Conservation (phyloP, 495 filamentous ascomycete genomes). For the Aspergillus saccharolyticus region DNA sequence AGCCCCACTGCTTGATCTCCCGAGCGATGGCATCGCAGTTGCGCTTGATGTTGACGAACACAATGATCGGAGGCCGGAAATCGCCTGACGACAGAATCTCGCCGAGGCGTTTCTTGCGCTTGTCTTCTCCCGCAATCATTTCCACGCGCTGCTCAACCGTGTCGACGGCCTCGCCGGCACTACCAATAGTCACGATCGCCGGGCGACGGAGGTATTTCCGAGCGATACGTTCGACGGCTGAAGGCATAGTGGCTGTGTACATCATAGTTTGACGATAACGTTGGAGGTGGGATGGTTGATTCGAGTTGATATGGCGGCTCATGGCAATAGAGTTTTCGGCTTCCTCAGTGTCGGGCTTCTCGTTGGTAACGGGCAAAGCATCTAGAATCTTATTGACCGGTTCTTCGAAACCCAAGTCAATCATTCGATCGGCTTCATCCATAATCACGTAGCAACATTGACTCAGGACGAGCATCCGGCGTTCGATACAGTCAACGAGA, state of each 20-base stretch:
- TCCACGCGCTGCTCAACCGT: conserved; percentile 98
- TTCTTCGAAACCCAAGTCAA: conserved; percentile 97
- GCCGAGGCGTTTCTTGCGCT: conserved; percentile 90
- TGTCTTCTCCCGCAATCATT: conserved; percentile 87
- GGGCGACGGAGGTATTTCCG: conserved; percentile 92
- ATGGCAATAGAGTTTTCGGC: conserved; percentile 83
- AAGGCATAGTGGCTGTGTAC: conserved; percentile 99
- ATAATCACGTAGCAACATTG: conserved; percentile 98
- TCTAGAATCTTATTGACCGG: conserved; percentile 97
- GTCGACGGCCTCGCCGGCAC: conserved; percentile 95
- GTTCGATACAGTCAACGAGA: conserved; percentile 94
- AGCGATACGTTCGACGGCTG: conserved; percentile 89
- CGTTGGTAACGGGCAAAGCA: conserved; percentile 89
- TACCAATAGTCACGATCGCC: conserved; percentile 92
- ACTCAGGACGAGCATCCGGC: conserved; percentile 81
- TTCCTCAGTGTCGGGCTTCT: conserved; percentile 94
- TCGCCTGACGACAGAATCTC: conserved; percentile 85
- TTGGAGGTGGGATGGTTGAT: conserved; percentile 41
- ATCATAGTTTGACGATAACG: conserved; percentile 99
- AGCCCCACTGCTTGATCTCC: conserved; percentile 94
- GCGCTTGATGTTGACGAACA: conserved; percentile 99
- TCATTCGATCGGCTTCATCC: conserved; percentile 99
- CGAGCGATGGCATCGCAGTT: conserved; percentile 95
- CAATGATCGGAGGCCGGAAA: conserved; percentile 90
- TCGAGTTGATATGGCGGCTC: conserved; percentile 74